Conservation (phyloP, 164 flowering plant genomes). For the Tetrastigma voinierianum region DNA sequence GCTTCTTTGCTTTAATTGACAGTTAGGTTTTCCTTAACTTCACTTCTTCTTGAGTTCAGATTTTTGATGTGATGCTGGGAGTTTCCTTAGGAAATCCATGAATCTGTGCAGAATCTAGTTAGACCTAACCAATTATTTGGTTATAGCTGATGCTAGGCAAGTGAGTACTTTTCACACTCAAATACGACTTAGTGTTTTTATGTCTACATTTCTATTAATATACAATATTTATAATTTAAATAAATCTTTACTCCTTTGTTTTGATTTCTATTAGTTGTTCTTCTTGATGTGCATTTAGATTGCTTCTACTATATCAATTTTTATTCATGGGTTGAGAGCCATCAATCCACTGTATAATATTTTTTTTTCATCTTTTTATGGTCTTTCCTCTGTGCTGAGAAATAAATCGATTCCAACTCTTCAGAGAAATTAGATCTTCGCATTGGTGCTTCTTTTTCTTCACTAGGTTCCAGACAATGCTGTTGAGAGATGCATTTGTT, state of each 20-base stretch:
- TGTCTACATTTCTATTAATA: too few species aligned
- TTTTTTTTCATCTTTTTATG: too few species aligned
- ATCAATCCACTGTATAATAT: too few species aligned
- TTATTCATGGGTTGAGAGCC: too few species aligned
- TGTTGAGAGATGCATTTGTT: conserved; percentile 74
- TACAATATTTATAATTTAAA: too few species aligned
- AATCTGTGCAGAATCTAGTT: conserved; percentile 67
- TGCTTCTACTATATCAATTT: background rate
- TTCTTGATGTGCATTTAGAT: background rate
- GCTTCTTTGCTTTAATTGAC: conserved; percentile 84
- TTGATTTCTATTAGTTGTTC: background rate
- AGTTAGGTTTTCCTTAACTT: conserved; percentile 38
- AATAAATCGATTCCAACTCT: conserved; percentile 1
- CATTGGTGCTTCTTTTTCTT: conserved; percentile 98
- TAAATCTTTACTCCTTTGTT: background rate
- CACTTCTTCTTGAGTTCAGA: background rate
- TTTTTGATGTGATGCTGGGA: conserved; percentile 2
- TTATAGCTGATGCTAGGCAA: conserved; percentile 93
- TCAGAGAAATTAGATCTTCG: conserved; percentile 94
- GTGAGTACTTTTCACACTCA: conserved; percentile 32
- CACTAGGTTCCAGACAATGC: conserved; percentile 96
- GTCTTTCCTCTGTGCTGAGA: conserved; percentile 1
- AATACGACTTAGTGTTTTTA: too few species aligned
- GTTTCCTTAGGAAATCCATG: conserved; percentile 73
- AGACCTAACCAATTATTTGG: conserved; percentile 72